phyloP scores from a whole-genome alignment of 371 early-diverging fungal species.

The Batkoa obscura region DNA sequence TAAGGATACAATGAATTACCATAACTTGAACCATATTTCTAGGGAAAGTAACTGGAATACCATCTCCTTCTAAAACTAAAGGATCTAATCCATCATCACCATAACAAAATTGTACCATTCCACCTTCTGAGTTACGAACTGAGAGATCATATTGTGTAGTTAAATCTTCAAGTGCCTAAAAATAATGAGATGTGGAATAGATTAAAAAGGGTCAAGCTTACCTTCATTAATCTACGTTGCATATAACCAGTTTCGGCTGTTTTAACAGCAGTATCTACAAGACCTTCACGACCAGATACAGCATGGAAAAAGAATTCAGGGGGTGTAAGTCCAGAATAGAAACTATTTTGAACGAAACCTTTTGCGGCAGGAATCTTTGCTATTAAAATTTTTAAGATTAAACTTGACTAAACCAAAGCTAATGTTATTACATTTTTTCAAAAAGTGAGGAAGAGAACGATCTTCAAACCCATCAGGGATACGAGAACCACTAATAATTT shows the following conservation, averaged over 20 bases:
- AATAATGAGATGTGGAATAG: conserved; percentile 12
- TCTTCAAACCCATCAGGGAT: conserved; percentile 95
- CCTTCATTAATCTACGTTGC: conserved; percentile 97
- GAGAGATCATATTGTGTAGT: conserved; percentile 89
- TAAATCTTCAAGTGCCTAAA: conserved; percentile 85
- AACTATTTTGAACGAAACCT: conserved; percentile 97
- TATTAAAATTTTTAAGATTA: conserved; percentile 11
- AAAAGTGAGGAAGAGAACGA: conserved; percentile 94
- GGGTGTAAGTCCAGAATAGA: conserved; percentile 90
- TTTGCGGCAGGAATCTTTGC: conserved; percentile 81
- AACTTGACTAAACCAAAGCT: too few relatives aligned
- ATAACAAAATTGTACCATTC: conserved; percentile 90
- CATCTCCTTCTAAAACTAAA: conserved; percentile 81
- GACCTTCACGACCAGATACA: conserved; percentile 98
- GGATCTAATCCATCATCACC: conserved; percentile 98
- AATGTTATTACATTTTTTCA: conserved; percentile 80
- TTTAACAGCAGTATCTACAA: conserved; percentile 99
- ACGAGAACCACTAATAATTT: conserved; percentile 93
- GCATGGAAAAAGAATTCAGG: conserved; percentile 99
- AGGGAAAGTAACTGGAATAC: conserved; percentile 72
- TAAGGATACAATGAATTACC: conserved; percentile 11
- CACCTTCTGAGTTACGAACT: conserved; percentile 87
- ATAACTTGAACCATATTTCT: conserved; percentile 56
- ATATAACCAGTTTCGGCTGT: conserved; percentile 99
- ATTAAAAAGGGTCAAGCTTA: conserved; percentile 11